Evolutionary conservation across 2,329 filamentous ascomycete genomes (phyloP).

Genomic region (Cladorrhinum sp.): DNA sequence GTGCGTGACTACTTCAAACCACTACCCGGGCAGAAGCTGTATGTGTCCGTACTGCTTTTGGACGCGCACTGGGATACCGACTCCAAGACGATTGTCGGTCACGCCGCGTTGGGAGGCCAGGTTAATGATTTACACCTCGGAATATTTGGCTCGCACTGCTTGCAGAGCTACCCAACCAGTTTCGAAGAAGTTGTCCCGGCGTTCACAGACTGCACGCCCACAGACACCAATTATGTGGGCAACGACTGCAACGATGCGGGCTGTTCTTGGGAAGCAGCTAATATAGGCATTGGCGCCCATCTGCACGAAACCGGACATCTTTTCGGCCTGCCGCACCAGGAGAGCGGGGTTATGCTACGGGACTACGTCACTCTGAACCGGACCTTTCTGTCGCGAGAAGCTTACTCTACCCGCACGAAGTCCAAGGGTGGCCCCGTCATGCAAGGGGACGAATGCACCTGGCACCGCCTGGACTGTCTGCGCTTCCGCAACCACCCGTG

Average conservation of each 20-base stretch:
- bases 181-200: constrained; percentile 88
- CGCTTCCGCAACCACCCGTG: constrained; percentile 88
- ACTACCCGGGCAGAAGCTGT: constrained; percentile 74
- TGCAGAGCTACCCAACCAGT: constrained; percentile 85
- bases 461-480: constrained; percentile 86
- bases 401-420: constrained; percentile 83
- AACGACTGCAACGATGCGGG: constrained; percentile 86
- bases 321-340: constrained; percentile 86
- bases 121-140: constrained; percentile 74
- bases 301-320: constrained; percentile 87
- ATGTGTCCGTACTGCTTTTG: constrained; percentile 81
- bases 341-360: constrained; percentile 85
- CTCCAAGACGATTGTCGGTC: constrained; percentile 68
- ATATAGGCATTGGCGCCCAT: constrained; percentile 89
- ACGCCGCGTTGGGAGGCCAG: constrained; percentile 78
- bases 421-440: constrained; percentile 74
- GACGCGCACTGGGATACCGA: constrained; percentile 84
- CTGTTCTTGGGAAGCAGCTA: constrained; percentile 93
- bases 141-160: constrained; percentile 86
- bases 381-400: constrained; percentile 75
- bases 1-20: constrained; percentile 75
- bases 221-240: constrained; percentile 73
- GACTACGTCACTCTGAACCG: constrained; percentile 85
- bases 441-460: constrained; percentile 78
- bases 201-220: constrained; percentile 87